A percentile compares a stretch with the other conserved stretches of the same genome.
These are phyloP conservation scores for Lactarius akahatsu DNA, from an alignment of 768 basidiomycete genomes.

Conservation along the genomic window DNA sequence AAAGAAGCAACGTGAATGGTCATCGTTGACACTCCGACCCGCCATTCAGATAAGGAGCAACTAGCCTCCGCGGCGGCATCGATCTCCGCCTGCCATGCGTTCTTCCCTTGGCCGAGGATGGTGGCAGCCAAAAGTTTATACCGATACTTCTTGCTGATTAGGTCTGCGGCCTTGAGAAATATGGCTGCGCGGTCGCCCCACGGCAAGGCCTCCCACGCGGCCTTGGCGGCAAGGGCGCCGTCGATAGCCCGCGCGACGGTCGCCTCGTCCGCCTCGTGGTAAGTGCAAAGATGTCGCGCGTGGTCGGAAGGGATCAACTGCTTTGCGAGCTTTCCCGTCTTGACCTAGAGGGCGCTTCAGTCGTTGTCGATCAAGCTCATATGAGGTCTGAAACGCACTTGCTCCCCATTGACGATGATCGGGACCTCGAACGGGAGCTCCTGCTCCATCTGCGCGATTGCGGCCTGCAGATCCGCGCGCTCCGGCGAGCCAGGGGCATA, in stretches of 20 bases:
- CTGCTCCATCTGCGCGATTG: conserved; percentile 76
- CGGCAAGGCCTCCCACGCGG: conserved; percentile 89
- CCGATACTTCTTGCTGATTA: conserved; percentile 92
- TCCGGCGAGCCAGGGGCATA: conserved; percentile 83
- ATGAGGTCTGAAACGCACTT: conserved; percentile 46
- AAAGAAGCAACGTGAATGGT: background rate
- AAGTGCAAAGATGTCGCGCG: conserved; percentile 73
- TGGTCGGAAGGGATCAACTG: conserved; percentile 89
- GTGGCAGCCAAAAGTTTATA: conserved; percentile 95
- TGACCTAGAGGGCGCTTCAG: conserved; percentile 50
- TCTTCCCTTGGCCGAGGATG: conserved; percentile 98
- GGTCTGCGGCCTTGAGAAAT: conserved; percentile 97
- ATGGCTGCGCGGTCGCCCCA: conserved; percentile 98
- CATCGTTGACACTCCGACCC: background rate
- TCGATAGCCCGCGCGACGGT: conserved; percentile 79
- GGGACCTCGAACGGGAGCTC: conserved; percentile 90
- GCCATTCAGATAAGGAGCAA: conserved; percentile 15
- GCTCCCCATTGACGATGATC: conserved; percentile 86
- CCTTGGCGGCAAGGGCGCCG: conserved; percentile 82
- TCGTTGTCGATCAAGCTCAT: background rate
- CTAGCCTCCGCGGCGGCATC: conserved; percentile 96
- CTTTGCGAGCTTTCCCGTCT: conserved; percentile 72
- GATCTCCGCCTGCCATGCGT: conserved; percentile 99
- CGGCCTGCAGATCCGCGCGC: conserved; percentile 66
- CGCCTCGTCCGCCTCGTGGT: conserved; percentile 83